Base-by-base conservation (phyloP, 257 asterid genomes). In the Rhazya stricta region DNA sequence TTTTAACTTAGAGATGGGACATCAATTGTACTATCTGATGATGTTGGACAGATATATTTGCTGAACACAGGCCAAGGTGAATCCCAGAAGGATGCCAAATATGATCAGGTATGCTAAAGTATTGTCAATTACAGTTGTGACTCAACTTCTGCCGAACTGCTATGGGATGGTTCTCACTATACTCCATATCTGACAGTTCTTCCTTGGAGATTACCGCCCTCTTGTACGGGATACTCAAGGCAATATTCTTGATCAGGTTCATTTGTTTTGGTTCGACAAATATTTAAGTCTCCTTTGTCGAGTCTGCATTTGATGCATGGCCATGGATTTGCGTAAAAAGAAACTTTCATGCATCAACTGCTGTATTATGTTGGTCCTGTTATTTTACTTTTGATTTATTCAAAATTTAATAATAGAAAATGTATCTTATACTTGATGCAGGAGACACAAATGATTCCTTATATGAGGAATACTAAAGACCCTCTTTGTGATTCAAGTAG, bases 161-260 rank as follows among this genome's bases (percentile, higher is more conserved):
- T 62, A 46, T 74, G n/a, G 13, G 68, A 32, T 71, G 67, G 68
- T 79, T 84, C 83, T 84, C 85, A 86, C 85, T 50, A 51, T 77
- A 79, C 19, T 80, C 41, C 36, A n/a, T 80, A 72, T 72, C 67
- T 77, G 34, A 84, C 93, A 94, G 99, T 94, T 94, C 85, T 94
- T 94, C 87, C 98, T 94, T 66, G 97, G 99, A 81, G 99, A 94
- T 83, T 94, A 94, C 79, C 96, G 98, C 78, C 96, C 97, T 68
- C 96, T 94, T 79, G 80, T 84, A 74, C 97, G 79, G 81, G 98
- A 94, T 82, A 80, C 84, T 69, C 90, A 87, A 73, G 97, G 97
- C 65, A 94, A 88, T 85, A 87, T 89, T 84, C 76, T 94, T 63
- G 99, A 94, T 85, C 98, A 94, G 97, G 99, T 94, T 77, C 81